phyloP scores from a whole-genome alignment of 495 filamentous ascomycete genomes.

The Penicillium desertorum region DNA sequence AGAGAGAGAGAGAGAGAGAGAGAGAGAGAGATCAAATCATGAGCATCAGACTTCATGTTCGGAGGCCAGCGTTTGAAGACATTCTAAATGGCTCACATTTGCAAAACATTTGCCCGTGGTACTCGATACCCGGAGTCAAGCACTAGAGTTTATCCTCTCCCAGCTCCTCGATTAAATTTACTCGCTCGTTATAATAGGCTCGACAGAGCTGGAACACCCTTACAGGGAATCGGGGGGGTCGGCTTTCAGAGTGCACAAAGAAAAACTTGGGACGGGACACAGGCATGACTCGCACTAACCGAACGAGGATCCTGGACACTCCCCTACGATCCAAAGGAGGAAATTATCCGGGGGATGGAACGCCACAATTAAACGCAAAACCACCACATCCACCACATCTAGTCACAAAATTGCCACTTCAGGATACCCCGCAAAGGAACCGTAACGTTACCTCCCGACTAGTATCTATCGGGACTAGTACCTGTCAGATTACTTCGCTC shows the following conservation, averaged over 20 bases:
- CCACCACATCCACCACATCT: constrained; percentile 9
- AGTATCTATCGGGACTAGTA: not conserved
- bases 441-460: constrained; percentile 21
- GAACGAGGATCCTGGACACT: constrained; percentile 5
- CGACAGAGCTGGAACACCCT: constrained; percentile 6
- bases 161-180: not conserved
- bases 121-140: constrained; percentile 7
- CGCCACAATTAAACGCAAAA: constrained; percentile 19
- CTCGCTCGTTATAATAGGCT: constrained; percentile 20
- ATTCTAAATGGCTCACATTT: constrained; percentile 16
- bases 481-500: constrained; percentile 7
- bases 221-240: constrained; percentile 12
- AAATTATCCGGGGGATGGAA: constrained; percentile 23
- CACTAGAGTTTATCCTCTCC: not conserved
- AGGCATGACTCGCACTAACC: constrained; percentile 14
- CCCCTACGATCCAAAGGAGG: constrained; percentile 12
- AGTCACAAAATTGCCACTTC: constrained; percentile 4
- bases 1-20: constrained; percentile 12
- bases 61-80: constrained; percentile 13
- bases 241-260: constrained; percentile 9
- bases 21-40: constrained; percentile 17
- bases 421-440: constrained; percentile 21
- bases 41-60: constrained; percentile 15
- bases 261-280: constrained; percentile 1
- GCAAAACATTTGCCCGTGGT: constrained; percentile 5